phyloP scores from a whole-genome alignment of 495 filamentous ascomycete genomes.

The Tetracladium setigerum region DNA sequence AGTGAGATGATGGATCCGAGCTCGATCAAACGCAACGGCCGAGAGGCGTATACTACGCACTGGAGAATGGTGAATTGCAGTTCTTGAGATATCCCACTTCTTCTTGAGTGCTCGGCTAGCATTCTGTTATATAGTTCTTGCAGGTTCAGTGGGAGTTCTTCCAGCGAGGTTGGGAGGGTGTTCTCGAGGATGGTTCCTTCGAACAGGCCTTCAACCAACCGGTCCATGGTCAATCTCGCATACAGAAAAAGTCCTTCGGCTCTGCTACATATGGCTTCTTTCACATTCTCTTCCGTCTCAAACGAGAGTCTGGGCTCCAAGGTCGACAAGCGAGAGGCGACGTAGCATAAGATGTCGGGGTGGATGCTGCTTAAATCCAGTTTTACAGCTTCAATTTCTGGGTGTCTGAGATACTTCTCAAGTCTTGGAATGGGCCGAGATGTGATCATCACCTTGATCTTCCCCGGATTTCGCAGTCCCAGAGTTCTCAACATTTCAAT shows the following conservation, averaged over 20 bases:
- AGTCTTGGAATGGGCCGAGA: constrained; percentile 12
- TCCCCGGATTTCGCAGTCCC: neutral
- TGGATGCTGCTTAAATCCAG: constrained; percentile 7
- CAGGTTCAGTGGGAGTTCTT: constrained; percentile 29
- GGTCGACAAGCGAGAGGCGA: constrained; percentile 2
- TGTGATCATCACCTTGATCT: constrained; percentile 16
- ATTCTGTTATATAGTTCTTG: constrained; percentile 40
- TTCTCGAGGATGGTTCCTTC: constrained; percentile 1
- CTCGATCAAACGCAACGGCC: constrained; percentile 34
- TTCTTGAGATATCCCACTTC: constrained; percentile 25
- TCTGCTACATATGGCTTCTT: neutral
- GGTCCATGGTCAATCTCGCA: constrained; percentile 39
- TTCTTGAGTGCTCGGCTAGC: constrained; percentile 30
- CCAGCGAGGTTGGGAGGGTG: neutral
- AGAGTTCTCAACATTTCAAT: constrained; percentile 1
- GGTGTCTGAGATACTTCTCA: constrained; percentile 6
- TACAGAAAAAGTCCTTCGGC: constrained; percentile 35
- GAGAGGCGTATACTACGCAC: constrained; percentile 20
- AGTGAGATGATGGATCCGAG: constrained; percentile 19
- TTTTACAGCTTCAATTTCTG: constrained; percentile 10
- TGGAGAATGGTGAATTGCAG: constrained; percentile 36
- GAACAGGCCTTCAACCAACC: constrained; percentile 1
- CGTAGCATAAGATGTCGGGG: constrained; percentile 6
- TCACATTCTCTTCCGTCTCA: neutral
- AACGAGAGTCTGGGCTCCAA: neutral